A percentile compares a stretch with the other conserved stretches of the same genome.
Conservation (phyloP, 2,329 filamentous ascomycete genomes). For the Hypoxylon sp. region DNA sequence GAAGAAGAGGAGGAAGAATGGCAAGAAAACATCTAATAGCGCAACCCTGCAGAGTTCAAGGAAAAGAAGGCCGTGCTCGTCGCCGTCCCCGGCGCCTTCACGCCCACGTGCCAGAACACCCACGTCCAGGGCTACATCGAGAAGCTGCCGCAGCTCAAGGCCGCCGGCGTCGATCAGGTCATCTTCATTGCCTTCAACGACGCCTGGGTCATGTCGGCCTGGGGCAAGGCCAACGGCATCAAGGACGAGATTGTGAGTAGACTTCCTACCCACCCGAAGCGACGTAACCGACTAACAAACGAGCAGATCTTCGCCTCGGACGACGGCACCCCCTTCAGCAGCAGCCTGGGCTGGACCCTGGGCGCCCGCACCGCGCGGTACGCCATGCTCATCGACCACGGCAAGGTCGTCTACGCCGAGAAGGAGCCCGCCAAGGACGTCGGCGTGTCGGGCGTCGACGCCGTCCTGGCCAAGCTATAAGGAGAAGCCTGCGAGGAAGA, state of each 20-base stretch:
- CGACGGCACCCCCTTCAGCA: slow-evolving; percentile 72
- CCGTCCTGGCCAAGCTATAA: slow-evolving; percentile 62
- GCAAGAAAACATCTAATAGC: background rate
- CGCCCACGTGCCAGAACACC: slow-evolving; percentile 81
- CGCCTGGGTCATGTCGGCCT: slow-evolving; percentile 85
- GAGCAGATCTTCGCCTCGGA: slow-evolving; percentile 83
- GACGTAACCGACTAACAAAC: background rate
- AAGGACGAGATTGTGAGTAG: slow-evolving; percentile 71
- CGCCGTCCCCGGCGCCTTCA: slow-evolving; percentile 77
- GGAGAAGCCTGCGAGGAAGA: too few species aligned
- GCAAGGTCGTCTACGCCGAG: slow-evolving; percentile 83
- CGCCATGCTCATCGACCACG: slow-evolving; percentile 82
- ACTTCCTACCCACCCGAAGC: too few species aligned
- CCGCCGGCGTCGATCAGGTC: slow-evolving; percentile 83
- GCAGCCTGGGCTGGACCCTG: slow-evolving; percentile 78
- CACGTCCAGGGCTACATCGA: slow-evolving; percentile 84
- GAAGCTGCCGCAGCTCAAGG: slow-evolving; percentile 73
- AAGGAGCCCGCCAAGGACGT: slow-evolving; percentile 64
- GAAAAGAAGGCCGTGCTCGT: slow-evolving; percentile 65
- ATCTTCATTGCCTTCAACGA: slow-evolving; percentile 87
- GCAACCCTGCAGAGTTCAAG: slow-evolving; percentile 53
- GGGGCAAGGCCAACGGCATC: slow-evolving; percentile 87
- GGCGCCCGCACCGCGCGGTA: slow-evolving; percentile 80
- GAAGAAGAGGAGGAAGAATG: background rate
- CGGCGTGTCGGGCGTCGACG: slow-evolving; percentile 58